Evolutionary conservation across 148 eudicot genomes (phyloP).

Genomic region (Chenopodium berlandieri): DNA sequence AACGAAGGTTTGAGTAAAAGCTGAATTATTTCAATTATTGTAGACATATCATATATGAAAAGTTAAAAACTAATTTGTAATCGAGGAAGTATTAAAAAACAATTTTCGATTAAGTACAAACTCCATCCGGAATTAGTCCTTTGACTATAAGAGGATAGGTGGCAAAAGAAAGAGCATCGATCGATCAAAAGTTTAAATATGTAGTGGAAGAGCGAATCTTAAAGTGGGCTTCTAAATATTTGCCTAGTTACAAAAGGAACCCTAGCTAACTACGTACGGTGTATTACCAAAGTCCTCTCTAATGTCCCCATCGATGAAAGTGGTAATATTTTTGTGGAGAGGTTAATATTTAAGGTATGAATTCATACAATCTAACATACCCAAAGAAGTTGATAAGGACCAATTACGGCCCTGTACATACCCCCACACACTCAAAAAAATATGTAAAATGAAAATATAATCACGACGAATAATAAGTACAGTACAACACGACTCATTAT

Average conservation of each 20-base stretch:
- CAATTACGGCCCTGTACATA: background rate
- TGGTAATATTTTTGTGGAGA: background rate
- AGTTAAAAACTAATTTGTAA: no score
- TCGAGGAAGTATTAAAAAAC: no score
- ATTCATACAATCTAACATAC: no score
- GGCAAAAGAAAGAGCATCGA: background rate
- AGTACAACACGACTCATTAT: no score
- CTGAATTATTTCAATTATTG: no score
- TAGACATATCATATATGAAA: no score
- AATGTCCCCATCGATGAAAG: background rate
- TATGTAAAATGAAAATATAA: no score
- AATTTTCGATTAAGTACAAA: no score
- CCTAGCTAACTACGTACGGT: background rate
- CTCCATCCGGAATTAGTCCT: background rate
- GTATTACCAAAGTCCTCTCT: slow-evolving; percentile 5
- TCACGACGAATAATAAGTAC: no score
- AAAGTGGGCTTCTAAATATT: slow-evolving; percentile 9
- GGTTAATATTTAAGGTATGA: background rate
- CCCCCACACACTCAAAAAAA: no score
- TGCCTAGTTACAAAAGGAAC: background rate
- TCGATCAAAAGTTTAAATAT: background rate
- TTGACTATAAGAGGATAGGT: background rate
- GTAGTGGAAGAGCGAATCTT: slow-evolving; percentile 19
- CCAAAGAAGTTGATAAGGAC: background rate
- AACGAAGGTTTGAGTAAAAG: no score